Percentiles rank a stretch among this genome's conserved stretches.
Conservation (phyloP, 2,329 filamentous ascomycete genomes). For the Fusarium sp. region DNA sequence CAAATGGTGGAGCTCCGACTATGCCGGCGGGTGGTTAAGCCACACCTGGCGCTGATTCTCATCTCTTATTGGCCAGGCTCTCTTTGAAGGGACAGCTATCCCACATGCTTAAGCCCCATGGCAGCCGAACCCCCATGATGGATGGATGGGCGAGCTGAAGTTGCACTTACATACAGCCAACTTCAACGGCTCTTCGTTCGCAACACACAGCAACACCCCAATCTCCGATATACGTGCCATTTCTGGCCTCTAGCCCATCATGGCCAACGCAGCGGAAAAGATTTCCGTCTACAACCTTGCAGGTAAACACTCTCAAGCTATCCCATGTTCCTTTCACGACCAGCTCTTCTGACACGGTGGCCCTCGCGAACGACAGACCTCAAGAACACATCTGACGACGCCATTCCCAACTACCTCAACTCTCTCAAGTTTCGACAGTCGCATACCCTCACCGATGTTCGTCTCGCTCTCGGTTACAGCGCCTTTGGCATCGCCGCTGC, state of each 20-base stretch:
- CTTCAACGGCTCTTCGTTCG: constrained; percentile 18
- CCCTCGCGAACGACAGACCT: constrained; percentile 72
- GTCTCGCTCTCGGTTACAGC: constrained; percentile 83
- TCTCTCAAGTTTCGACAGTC: constrained; percentile 86
- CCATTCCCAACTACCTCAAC: constrained; percentile 92
- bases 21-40: constrained; percentile 10
- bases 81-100: constrained; percentile 40
- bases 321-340: not conserved
- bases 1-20: constrained; percentile 21
- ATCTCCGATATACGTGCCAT: not conserved
- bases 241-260: constrained; percentile 30
- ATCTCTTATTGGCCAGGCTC: constrained; percentile 10
- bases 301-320: constrained; percentile 56
- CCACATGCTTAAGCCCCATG: constrained; percentile 37
- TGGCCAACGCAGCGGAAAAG: constrained; percentile 59
- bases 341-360: constrained; percentile 43
- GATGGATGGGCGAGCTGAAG: constrained; percentile 4
- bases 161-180: constrained; percentile 28
- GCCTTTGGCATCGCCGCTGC: constrained; percentile 84
- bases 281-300: constrained; percentile 76
- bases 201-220: constrained; percentile 10
- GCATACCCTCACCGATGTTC: constrained; percentile 83
- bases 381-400: constrained; percentile 96
- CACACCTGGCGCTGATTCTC: constrained; percentile 13
- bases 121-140: constrained; percentile 22